phyloP scores from a whole-genome alignment of 129 eudicot species.

The Centaurea solstitialis region DNA sequence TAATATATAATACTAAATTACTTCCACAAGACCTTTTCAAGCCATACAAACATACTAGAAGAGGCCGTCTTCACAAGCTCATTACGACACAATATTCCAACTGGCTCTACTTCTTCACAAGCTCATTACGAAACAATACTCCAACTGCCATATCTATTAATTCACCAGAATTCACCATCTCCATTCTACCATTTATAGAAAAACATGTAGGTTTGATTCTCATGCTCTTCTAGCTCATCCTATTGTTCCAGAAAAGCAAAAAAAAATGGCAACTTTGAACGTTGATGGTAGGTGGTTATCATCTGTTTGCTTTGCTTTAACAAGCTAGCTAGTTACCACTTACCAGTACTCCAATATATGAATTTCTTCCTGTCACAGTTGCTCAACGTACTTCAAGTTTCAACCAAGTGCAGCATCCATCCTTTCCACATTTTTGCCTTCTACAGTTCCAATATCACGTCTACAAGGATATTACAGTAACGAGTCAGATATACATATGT shows the following conservation, averaged over 20 bases:
- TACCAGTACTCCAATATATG: no score
- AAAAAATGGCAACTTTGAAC: background rate
- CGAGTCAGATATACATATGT: background rate
- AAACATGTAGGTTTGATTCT: background rate
- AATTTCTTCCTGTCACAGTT: background rate
- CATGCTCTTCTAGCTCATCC: background rate
- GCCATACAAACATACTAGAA: background rate
- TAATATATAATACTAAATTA: background rate
- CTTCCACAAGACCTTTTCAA: background rate
- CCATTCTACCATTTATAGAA: background rate
- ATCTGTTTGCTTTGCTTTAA: background rate
- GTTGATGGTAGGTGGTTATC: background rate
- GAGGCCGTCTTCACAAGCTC: background rate
- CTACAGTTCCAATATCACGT: constrained; percentile 5
- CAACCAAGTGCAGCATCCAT: background rate
- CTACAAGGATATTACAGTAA: background rate
- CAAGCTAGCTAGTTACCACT: background rate
- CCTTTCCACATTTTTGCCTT: background rate
- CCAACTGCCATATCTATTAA: background rate
- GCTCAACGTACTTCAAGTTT: background rate
- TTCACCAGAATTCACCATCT: background rate
- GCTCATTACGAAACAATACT: background rate
- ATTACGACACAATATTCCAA: no score
- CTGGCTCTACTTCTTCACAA: background rate
- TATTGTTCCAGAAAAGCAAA: background rate